These are phyloP conservation scores for Bertia moriformis DNA, from an alignment of 2,329 filamentous ascomycete species.

Conservation along the genomic window DNA sequence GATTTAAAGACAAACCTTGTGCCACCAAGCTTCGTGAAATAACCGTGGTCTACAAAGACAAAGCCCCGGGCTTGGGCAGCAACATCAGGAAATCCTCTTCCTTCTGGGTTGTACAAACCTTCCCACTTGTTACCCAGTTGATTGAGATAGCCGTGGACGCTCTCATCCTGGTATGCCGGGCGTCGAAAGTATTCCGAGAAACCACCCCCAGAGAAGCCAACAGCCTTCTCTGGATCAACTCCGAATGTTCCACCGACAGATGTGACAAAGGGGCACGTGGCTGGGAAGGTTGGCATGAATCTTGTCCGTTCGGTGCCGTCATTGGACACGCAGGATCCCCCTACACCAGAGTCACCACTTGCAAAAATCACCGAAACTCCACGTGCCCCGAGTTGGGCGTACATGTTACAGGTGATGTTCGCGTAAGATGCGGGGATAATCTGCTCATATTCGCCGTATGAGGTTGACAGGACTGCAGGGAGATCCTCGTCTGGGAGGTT, in stretches of 20 bases:
- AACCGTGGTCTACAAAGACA: constrained; percentile 10
- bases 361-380: constrained; percentile 34
- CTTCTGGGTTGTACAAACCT: constrained; percentile 26
- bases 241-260: constrained; percentile 15
- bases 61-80: constrained; percentile 37
- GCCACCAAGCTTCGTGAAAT: constrained; percentile 16
- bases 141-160: constrained; percentile 23
- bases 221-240: constrained; percentile 20
- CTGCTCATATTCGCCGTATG: constrained; percentile 43
- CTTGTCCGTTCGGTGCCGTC: constrained; percentile 36
- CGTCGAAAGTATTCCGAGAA: constrained; percentile 34
- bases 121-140: constrained; percentile 25
- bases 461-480: constrained; percentile 40
- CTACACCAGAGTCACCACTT: constrained; percentile 34
- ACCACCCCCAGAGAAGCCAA: constrained; percentile 31
- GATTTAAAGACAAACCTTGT: constrained; percentile 11
- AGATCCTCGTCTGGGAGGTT: constrained; percentile 21
- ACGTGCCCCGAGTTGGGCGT: constrained; percentile 35
- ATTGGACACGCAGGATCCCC: constrained; percentile 31
- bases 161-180: constrained; percentile 27
- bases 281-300: constrained; percentile 40
- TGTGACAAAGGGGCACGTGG: constrained; percentile 21
- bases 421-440: constrained; percentile 36
- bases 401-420: constrained; percentile 31
- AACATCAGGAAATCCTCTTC: constrained; percentile 36